Evolutionary conservation across 164 flowering plant species (phyloP).

Genomic region (Hamamelis virginiana): DNA sequence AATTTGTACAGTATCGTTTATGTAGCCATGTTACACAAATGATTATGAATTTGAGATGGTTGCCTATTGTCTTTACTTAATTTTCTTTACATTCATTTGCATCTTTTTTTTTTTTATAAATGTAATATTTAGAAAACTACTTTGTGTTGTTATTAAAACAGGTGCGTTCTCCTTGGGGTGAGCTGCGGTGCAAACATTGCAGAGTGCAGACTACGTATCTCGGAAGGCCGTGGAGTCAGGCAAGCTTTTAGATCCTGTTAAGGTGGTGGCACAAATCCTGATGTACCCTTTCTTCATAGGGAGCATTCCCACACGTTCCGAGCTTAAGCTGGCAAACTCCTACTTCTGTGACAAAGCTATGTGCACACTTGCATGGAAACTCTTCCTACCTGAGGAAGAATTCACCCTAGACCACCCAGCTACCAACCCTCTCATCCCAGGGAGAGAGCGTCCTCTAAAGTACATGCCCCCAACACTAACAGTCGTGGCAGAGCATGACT

Average conservation of each 20-base stretch:
- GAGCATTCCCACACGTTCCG: constrained; percentile 67
- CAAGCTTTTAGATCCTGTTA: constrained; percentile 61
- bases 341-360: constrained; percentile 72
- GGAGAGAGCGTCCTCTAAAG: constrained; percentile 57
- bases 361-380: constrained; percentile 71
- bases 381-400: constrained; percentile 62
- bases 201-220: constrained; percentile 67
- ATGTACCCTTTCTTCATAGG: constrained; percentile 78
- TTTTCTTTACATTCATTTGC: too few species aligned
- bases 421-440: constrained; percentile 60
- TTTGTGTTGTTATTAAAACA: constrained; percentile 19
- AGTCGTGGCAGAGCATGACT: constrained; percentile 73
- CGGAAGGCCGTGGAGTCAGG: constrained; percentile 66
- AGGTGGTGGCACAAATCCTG: constrained; percentile 71
- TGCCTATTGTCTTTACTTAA: too few species aligned
- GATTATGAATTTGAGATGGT: too few species aligned
- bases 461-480: constrained; percentile 74
- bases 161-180: constrained; percentile 78
- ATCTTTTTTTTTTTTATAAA: too few species aligned
- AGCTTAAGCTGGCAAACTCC: constrained; percentile 63
- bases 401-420: constrained; percentile 70
- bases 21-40: too few species aligned
- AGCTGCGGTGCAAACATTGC: constrained; percentile 80
- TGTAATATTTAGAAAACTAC: too few species aligned
- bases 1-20: too few species aligned